phyloP scores from a whole-genome alignment of 2,329 filamentous ascomycete genomes.

The Neonectria hederae region DNA sequence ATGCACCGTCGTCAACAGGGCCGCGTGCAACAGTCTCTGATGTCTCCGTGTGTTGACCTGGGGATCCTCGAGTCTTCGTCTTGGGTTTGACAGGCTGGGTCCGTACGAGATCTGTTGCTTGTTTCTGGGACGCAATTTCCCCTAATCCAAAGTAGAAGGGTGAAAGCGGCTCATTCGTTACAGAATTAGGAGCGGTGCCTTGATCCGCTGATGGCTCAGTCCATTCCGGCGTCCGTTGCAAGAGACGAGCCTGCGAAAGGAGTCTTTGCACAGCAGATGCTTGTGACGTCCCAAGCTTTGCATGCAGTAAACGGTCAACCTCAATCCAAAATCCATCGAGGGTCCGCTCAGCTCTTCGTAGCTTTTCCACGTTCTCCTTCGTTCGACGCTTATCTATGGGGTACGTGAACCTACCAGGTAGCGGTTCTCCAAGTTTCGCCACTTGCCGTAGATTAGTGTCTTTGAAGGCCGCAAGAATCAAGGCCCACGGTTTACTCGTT shows the following conservation, averaged over 20 bases:
- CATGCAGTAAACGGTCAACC: constrained; percentile 11
- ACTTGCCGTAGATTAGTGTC: constrained; percentile 24
- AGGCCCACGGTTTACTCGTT: constrained; percentile 18
- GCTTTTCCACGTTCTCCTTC: constrained; percentile 53
- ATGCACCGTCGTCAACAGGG: too few relatives aligned
- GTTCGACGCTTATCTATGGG: constrained; percentile 56
- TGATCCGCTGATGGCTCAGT: constrained; percentile 45
- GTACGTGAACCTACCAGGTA: constrained; percentile 53
- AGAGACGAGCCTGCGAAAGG: constrained; percentile 45
- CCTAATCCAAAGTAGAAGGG: neutral
- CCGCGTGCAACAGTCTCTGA: too few relatives aligned
- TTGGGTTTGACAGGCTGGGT: neutral
- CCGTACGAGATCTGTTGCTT: neutral
- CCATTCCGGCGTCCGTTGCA: constrained; percentile 61
- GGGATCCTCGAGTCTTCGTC: neutral
- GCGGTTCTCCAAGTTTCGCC: constrained; percentile 45
- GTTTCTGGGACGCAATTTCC: neutral
- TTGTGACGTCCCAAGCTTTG: constrained; percentile 34
- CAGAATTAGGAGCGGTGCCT: neutral
- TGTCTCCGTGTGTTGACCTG: neutral
- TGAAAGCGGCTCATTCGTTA: neutral
- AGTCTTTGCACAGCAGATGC: constrained; percentile 38
- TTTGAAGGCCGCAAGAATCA: constrained; percentile 29
- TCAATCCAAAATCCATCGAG: constrained; percentile 42
- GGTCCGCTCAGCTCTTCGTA: constrained; percentile 57